Evolutionary conservation across 1,139 yeast species (phyloP).

Genomic region (Diutina siamensis): DNA sequence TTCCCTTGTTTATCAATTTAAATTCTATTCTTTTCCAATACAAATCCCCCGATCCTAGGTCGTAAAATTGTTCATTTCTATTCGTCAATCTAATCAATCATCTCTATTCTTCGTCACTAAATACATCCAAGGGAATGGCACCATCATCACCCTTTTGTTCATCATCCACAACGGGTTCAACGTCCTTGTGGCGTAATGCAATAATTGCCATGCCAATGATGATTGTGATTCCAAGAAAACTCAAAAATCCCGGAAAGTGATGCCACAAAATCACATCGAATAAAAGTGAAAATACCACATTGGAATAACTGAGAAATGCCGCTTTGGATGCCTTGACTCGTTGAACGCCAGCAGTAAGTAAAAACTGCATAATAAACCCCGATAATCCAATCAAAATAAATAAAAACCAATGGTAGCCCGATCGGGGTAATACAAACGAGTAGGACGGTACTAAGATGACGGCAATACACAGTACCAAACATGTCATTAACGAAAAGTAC

Average conservation of each 20-base stretch:
- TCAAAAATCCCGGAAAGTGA: constrained; percentile 59
- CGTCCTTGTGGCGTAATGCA: constrained; percentile 43
- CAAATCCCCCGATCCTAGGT: no score
- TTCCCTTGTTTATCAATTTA: no score
- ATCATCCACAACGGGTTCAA: constrained; percentile 5
- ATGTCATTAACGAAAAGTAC: constrained; percentile 56
- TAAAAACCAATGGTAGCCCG: constrained; percentile 51
- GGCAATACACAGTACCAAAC: constrained; percentile 43
- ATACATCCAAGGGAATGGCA: background rate
- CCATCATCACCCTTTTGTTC: background rate
- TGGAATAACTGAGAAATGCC: constrained; percentile 62
- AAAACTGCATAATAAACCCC: constrained; percentile 75
- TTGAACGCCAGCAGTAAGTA: constrained; percentile 75
- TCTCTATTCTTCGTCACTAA: background rate
- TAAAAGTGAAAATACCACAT: constrained; percentile 66
- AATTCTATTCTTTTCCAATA: no score
- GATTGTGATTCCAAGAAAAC: constrained; percentile 56
- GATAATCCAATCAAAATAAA: constrained; percentile 54
- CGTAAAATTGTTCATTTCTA: background rate
- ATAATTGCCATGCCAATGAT: constrained; percentile 57
- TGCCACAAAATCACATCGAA: constrained; percentile 69
- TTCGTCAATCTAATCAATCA: background rate
- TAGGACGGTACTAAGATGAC: constrained; percentile 48
- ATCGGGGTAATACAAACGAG: constrained; percentile 49
- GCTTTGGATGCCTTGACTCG: constrained; percentile 73